Evolutionary conservation across 495 filamentous ascomycete genomes (phyloP), one percentile per base, ranked within the genome.

Genomic region (Aspergillus kassunensis): DNA sequence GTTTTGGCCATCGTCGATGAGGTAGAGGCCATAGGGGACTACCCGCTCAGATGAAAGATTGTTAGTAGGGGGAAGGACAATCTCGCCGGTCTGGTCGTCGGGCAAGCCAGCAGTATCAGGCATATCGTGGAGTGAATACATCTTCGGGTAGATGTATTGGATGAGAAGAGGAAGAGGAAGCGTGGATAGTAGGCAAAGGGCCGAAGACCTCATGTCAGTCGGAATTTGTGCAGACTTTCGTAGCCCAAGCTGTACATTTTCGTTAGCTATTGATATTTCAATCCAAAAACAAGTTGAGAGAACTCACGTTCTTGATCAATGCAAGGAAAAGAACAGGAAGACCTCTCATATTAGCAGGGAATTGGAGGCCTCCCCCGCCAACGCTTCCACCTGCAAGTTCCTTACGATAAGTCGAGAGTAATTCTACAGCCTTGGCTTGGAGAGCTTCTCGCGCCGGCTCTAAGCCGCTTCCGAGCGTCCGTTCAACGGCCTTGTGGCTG

Each of bases 51-150:
- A 93, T 13, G 91, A 90, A 55, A 97, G 78, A 67, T 97, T 97
- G 62, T 88, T 68, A 1, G 88, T 77, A 6, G 87, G 90, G 10
- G 93, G 93, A 10, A 98, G 82, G 19, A 87, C 73, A 51, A 92
- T 97, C 60, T 93, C 89, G 52, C 90, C 89, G 0, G 87, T 96
- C 55, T 86, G 76, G 23, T 85, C 79, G 62, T 97, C 88, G 1
- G 91, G 88, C 25, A 91, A 68, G 44, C 93, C 93, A 5, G 91
- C 90, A 53, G 82, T 83, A 69, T 96, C 90, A n/a, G 93, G 91
- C 93, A 98, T 97, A 69, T 97, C 92, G 59, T 97, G 92, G 34
- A 97, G 80, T 4, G 90, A 95, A 74, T 95, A 96, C 61, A 97
- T 79, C 56, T 83, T 83, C 15, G 92, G 91, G 73, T 97, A 95